Evolutionary conservation across 163 green algal genomes (phyloP).

Genomic region (Scenedesmus sp.): DNA sequence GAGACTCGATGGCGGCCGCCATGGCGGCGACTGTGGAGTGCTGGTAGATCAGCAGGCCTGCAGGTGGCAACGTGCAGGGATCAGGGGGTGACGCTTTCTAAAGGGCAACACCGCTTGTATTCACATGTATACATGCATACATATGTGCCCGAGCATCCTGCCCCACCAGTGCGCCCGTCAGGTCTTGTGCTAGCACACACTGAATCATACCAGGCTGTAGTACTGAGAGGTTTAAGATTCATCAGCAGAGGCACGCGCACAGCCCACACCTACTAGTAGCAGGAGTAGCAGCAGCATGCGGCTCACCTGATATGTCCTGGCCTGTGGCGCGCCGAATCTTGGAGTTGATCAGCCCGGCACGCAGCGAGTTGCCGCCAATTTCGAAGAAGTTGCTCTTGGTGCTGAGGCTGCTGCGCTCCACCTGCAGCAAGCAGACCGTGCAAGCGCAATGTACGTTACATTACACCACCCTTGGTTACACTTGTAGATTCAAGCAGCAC

Average conservation of each 20-base stretch:
- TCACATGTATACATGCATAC: too few species aligned
- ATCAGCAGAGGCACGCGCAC: too few species aligned
- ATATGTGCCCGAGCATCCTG: too few species aligned
- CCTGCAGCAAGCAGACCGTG: background rate
- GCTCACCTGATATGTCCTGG: background rate
- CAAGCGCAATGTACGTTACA: background rate
- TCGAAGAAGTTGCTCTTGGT: background rate
- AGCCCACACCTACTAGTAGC: too few species aligned
- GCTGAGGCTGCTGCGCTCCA: background rate
- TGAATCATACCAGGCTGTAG: too few species aligned
- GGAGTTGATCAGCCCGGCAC: background rate
- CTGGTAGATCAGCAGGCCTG: background rate
- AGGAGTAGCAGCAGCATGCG: too few species aligned
- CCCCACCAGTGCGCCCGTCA: too few species aligned
- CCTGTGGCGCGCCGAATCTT: background rate
- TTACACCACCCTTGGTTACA: background rate
- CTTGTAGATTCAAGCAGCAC: background rate
- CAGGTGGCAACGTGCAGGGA: too few species aligned
- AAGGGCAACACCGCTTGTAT: too few species aligned
- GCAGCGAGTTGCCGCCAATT: slow-evolving; percentile 3
- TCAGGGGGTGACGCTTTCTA: too few species aligned
- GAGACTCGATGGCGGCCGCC: background rate
- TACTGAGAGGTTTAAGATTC: too few species aligned
- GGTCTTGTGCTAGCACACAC: too few species aligned
- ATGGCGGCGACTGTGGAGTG: background rate